Base-by-base conservation (phyloP, 2,329 filamentous ascomycete species). In the Sphaerulina vaccinii region DNA sequence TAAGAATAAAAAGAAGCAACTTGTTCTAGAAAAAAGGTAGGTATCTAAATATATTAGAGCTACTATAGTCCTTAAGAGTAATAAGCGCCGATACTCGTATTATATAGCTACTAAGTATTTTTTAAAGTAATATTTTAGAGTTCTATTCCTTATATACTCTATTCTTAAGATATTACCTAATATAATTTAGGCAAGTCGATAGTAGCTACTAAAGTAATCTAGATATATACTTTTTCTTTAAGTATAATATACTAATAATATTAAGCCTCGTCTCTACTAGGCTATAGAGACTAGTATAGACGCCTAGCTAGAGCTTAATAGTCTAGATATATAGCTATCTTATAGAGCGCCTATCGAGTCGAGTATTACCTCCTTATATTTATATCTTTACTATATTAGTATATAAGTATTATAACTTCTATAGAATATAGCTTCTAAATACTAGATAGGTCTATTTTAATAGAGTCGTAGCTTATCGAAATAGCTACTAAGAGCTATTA, bases 61-160 rank as follows among this genome's bases (percentile, higher is more conserved):
- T n/a, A n/a, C n/a, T n/a, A n/a, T 8, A 15, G 35, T 38, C 35
- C 35, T 38, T 38, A 18, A 15, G 35, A 15, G 35, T 38, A 15
- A 16, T 15, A 15, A 38, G 15, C 35, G 35, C 35, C 11, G 16
- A 38, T 38, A 15, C 35, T 7, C 35, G 35, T 38, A 15, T 38
- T 15, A 38, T 15, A 38, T 15, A 15, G 35, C 35, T 38, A 38
- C 35, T 15, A 38, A 38, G 35, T 38, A 15, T 38, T 38, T 15
- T 38, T 38, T 38, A 15, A 38, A 15, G 35, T 38, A 38, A 38
- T 38, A 8, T 8, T 38, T 38, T 16, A 8, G 35, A 38, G 35
- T 38, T 38, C 35, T 38, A 38, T 38, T 38, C 35, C 35, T 38
- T 6, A 38, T 38, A 15, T 38, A 38, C 35, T 38, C 35, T 15